Percentiles rank a stretch among this genome's conserved stretches.
Evolutionary conservation across 2,329 filamentous ascomycete species (phyloP).

Genomic region (Fusarium decemcellulare): DNA sequence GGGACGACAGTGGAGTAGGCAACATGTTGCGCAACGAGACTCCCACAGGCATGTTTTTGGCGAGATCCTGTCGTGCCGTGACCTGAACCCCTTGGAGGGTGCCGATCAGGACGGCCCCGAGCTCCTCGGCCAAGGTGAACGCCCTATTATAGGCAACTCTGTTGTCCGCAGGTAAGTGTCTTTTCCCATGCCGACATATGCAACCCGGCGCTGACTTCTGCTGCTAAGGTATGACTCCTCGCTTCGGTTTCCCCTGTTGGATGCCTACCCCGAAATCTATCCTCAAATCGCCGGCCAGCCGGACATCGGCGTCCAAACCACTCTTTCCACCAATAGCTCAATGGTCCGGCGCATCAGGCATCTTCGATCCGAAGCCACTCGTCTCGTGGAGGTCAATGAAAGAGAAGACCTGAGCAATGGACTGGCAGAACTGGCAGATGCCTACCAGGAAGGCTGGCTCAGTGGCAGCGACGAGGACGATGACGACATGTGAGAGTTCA

Average conservation of each 20-base stretch:
- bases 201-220: neutral
- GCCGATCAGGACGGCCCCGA: constrained; percentile 12
- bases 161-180: constrained; percentile 47
- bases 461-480: constrained; percentile 81
- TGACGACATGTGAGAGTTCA: constrained; percentile 61
- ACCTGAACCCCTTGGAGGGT: constrained; percentile 16
- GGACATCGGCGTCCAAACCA: constrained; percentile 62
- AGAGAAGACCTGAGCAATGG: constrained; percentile 87
- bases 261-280: constrained; percentile 88
- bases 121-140: constrained; percentile 20
- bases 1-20: constrained; percentile 35
- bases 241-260: constrained; percentile 81
- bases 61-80: constrained; percentile 44
- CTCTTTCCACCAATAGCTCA: constrained; percentile 81
- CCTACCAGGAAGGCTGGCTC: constrained; percentile 90
- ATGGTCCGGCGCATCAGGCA: constrained; percentile 78
- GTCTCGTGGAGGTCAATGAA: constrained; percentile 80
- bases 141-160: constrained; percentile 46
- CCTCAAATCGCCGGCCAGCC: constrained; percentile 55
- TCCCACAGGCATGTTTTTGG: constrained; percentile 48
- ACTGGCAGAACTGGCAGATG: constrained; percentile 85
- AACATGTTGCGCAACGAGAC: constrained; percentile 17
- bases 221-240: constrained; percentile 59
- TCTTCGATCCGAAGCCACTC: constrained; percentile 74
- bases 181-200: neutral